Evolutionary conservation across 208 protist genomes (phyloP).

Genomic region (Trypanosoma platydactyli): DNA sequence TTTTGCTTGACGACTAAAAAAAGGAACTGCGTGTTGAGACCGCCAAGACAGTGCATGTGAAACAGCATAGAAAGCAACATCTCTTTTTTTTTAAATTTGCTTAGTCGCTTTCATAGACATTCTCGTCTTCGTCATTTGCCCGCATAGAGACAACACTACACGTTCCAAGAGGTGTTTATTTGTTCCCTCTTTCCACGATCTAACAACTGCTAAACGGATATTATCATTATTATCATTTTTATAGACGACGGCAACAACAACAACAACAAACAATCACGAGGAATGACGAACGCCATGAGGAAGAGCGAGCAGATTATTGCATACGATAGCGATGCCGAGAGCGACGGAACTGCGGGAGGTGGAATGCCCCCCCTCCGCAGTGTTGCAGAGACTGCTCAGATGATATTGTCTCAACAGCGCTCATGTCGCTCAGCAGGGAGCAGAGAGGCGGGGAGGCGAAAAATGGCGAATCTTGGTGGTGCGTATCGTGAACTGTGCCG

Average conservation of each 20-base stretch:
- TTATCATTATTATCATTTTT: no score
- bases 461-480: conserved; percentile 47
- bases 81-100: neutral
- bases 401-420: conserved; percentile 23
- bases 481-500: conserved; percentile 41
- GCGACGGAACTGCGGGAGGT: neutral
- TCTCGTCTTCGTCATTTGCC: neutral
- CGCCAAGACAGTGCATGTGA: no score
- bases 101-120: neutral
- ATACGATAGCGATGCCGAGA: conserved; percentile 18
- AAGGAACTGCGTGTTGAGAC: no score
- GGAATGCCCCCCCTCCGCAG: neutral
- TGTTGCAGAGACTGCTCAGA: neutral
- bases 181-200: no score
- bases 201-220: no score
- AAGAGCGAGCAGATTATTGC: conserved; percentile 13
- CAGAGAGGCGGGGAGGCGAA: conserved; percentile 19
- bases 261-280: no score
- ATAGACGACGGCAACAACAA: no score
- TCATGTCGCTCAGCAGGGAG: conserved; percentile 17
- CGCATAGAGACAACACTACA: neutral
- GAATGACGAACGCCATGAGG: neutral
- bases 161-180: no score
- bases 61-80: no score
- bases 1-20: neutral